Conservation (phyloP, 306 rosid species). For the Cotoneaster glaucophyllus region DNA sequence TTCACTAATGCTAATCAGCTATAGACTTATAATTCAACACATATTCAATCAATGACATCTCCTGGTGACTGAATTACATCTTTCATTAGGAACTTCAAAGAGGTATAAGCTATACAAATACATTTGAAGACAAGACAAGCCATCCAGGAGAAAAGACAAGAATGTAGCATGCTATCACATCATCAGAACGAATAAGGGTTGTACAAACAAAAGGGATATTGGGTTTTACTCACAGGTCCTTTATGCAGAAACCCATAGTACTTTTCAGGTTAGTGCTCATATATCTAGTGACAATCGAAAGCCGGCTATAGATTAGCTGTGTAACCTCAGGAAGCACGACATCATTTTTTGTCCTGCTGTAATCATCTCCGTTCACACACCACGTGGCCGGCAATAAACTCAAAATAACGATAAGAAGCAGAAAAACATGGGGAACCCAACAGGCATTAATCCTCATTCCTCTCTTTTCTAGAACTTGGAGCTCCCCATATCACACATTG, state of each 20-base stretch:
- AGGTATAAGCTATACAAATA: background rate
- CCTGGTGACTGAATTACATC: slow-evolving; percentile 35
- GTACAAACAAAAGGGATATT: background rate
- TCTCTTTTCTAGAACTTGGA: slow-evolving; percentile 31
- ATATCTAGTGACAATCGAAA: slow-evolving; percentile 34
- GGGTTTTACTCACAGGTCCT: slow-evolving; percentile 45
- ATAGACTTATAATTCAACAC: no score
- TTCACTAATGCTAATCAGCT: no score
- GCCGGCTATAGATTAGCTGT: slow-evolving; percentile 31
- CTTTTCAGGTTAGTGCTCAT: slow-evolving; percentile 36
- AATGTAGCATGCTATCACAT: background rate
- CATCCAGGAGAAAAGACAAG: background rate
- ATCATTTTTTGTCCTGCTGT: slow-evolving; percentile 9
- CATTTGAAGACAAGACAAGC: background rate
- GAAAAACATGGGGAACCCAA: slow-evolving; percentile 15
- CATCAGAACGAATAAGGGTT: background rate
- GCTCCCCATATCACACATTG: slow-evolving; percentile 15
- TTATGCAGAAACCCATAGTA: slow-evolving; percentile 53
- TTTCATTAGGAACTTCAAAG: slow-evolving; percentile 10
- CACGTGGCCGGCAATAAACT: slow-evolving; percentile 18
- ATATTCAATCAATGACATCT: slow-evolving; percentile 45
- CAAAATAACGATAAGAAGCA: slow-evolving; percentile 22
- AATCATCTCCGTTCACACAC: slow-evolving; percentile 30
- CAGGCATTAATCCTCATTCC: slow-evolving; percentile 30
- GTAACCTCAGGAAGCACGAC: slow-evolving; percentile 27